Base-by-base conservation (phyloP, 2,329 filamentous ascomycete genomes). In the Gyromitra esculenta region DNA sequence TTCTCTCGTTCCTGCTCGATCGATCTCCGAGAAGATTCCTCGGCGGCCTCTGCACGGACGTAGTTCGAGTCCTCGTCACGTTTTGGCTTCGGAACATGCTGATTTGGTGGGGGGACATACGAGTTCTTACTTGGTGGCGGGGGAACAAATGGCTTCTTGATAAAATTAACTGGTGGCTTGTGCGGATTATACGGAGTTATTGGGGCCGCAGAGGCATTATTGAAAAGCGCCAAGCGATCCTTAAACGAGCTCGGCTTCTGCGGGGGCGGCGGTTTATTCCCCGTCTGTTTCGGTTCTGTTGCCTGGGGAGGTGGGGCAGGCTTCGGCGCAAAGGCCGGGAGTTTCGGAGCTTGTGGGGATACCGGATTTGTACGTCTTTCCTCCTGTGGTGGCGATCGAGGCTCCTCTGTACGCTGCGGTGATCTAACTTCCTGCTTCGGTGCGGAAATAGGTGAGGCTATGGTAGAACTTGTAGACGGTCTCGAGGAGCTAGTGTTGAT, bases 101-200 rank as follows among this genome's bases (percentile, higher is more conserved):
- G 89, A 39, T 84, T 84, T 3, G 88, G 87, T 2, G 92, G 90
- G 31, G 96, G 93, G 8, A 99, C 88, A 81, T 93, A 99, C 31
- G 95, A 92, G 85, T 97, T 91, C 80, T 93, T 91, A 83, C 94
- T 97, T 0, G 96, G 96, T 18, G 96, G 96, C 66, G 96, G 94
- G 2, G 96, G 93, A 73, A 99, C 94, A 81, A 97, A 99, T 0
- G 95, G 94, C 84, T 98, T 98, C 87, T 95, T 97, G 84, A 99
- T 90, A 82, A 98, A 98, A 68, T 87, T 87, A 39, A 87, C 85
- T 73, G 87, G 84, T 35, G 91, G 84, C 1, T 89, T 89, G 76
- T 88, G 87, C 21, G 94, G 93, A 82, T 97, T 97, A 85, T 96
- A 95, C 0, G 96, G 96, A n/a, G 93, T 89, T 76, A 96, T 86